Conservation (phyloP, 441 rosid genomes). For the Pelargonium cotyledonis region DNA sequence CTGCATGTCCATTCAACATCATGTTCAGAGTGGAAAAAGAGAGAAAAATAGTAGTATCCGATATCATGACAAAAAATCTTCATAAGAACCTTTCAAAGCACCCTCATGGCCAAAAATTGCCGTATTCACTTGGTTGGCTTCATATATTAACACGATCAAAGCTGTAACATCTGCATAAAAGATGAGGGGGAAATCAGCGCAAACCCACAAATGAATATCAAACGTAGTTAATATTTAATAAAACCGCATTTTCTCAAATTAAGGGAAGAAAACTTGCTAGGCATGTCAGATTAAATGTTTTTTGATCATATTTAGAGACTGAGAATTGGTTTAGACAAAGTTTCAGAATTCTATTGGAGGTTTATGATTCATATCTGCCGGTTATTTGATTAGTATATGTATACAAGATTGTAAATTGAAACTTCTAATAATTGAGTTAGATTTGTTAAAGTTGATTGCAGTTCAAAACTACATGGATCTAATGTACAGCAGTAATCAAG, state of each 20-base stretch:
- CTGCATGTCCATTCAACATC: conserved; percentile 32
- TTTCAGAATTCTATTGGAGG: background rate
- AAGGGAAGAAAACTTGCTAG: background rate
- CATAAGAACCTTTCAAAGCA: conserved; percentile 45
- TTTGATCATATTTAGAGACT: background rate
- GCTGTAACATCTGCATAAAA: conserved; percentile 59
- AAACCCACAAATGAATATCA: conserved; percentile 1
- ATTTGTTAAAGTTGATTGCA: background rate
- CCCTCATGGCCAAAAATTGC: conserved; percentile 54
- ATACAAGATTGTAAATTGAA: background rate
- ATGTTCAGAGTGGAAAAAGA: conserved; percentile 17
- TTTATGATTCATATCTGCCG: background rate
- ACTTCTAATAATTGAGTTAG: background rate
- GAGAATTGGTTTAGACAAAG: background rate
- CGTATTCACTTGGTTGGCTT: conserved; percentile 56
- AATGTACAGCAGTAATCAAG: background rate
- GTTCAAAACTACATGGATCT: background rate
- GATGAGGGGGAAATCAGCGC: conserved; percentile 5
- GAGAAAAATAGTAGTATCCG: conserved; percentile 3
- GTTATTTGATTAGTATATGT: background rate
- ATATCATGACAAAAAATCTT: conserved; percentile 1
- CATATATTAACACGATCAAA: conserved; percentile 56
- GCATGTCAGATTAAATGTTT: background rate
- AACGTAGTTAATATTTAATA: no score
- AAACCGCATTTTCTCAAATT: background rate